Evolutionary conservation across 768 basidiomycete genomes (phyloP), one percentile per base, ranked within the genome.

Genomic region (Pluteus cervinus): DNA sequence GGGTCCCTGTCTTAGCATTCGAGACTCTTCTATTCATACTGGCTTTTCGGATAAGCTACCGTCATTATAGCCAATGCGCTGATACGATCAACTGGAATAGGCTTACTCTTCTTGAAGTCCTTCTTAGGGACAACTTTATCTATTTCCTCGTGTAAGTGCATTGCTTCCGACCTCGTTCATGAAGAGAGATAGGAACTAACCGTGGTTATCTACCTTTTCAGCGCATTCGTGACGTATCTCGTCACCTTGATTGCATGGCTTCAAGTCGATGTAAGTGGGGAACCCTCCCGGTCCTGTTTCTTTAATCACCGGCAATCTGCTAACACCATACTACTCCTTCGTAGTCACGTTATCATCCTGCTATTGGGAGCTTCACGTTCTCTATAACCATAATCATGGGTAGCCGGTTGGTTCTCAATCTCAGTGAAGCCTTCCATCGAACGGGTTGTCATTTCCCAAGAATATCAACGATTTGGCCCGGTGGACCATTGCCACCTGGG

Each of bases 351-450:
- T n/a, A n/a, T n/a, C n/a, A n/a, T n/a, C n/a, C n/a, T n/a, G n/a
- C n/a, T n/a, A n/a, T n/a, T n/a, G n/a, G n/a, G n/a, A n/a, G 40
- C 31, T 45, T 57, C 33, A 41, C 55, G 6, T 52, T 50, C 31
- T 28, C 52, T 18, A 28, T 51, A 21, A 55, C 51, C 9, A 52
- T 51, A 11, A 47, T 58, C 17, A 48, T 53, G 42, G 51, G 55
- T 7, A 54, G 51, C 24, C 49, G 56, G 36, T 41, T 61, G 21
- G 49, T 61, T 37, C 51, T 61, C 31, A 59, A 58, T 40, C 52
- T 61, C 7, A 53, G 45, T 33, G 39, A 54, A 24, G 54, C 54
- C 7, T 56, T 48, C 39, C 51, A 55, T 29, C n/a, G n/a, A n/a
- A n/a, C n/a, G n/a, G n/a, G n/a, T n/a, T n/a, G n/a, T n/a, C n/a